Evolutionary conservation across 768 basidiomycete genomes (phyloP).

Genomic region (Leccinum variicolor): DNA sequence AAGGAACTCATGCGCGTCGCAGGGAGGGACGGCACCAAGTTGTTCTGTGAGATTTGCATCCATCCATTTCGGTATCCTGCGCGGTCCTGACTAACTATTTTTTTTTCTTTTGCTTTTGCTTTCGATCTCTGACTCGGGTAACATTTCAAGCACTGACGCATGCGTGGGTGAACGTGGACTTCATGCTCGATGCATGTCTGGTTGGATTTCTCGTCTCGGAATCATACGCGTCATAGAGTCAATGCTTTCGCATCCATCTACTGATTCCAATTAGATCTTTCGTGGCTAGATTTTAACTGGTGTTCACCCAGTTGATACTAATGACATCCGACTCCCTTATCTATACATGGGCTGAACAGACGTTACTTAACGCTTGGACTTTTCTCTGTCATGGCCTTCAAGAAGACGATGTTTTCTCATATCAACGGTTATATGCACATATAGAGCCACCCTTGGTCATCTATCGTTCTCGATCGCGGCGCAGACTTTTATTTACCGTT

Average conservation of each 20-base stretch:
- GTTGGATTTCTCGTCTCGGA: slow-evolving; percentile 88
- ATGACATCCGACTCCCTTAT: background rate
- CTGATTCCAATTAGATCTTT: background rate
- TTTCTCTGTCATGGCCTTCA: too few relatives aligned
- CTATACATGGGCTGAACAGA: background rate
- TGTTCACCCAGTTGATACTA: background rate
- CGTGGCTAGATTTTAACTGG: background rate
- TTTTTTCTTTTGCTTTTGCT: background rate
- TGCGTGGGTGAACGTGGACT: slow-evolving; percentile 96
- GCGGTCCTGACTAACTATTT: slow-evolving; percentile 1
- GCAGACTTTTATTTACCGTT: background rate
- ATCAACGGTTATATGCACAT: background rate
- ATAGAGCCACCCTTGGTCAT: background rate
- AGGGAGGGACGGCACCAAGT: slow-evolving; percentile 89
- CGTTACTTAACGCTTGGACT: background rate
- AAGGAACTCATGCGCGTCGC: slow-evolving; percentile 93
- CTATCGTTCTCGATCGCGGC: background rate
- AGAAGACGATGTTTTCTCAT: background rate
- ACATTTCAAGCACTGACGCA: slow-evolving; percentile 73
- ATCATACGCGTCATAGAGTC: slow-evolving; percentile 40
- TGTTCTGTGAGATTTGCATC: slow-evolving; percentile 70
- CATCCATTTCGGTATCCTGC: background rate
- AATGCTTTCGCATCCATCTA: background rate
- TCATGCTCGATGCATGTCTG: slow-evolving; percentile 90
- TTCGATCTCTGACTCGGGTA: background rate